Evolutionary conservation across 352 stramenopile genomes (phyloP).

Genomic region (Pythium sp.): DNA sequence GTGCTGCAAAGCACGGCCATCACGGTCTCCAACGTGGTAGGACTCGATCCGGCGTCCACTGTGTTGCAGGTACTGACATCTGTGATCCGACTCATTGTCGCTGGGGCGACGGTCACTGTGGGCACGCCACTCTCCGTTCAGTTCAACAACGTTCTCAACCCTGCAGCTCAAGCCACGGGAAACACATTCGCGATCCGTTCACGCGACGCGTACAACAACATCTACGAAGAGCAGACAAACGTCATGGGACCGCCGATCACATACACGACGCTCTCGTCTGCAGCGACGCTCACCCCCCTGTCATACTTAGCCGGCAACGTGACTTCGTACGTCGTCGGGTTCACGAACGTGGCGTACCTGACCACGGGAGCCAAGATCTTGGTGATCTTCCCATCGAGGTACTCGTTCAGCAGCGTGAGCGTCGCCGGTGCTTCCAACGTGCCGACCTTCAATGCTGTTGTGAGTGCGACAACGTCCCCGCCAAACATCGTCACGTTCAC

Average conservation of each 20-base stretch:
- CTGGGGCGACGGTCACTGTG: slow-evolving; percentile 25
- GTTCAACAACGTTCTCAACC: slow-evolving; percentile 51
- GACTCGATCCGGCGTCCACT: slow-evolving; percentile 32
- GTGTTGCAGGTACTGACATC: slow-evolving; percentile 26
- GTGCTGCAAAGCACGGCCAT: slow-evolving; percentile 26
- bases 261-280: slow-evolving; percentile 27
- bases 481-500: slow-evolving; percentile 25
- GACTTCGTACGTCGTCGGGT: slow-evolving; percentile 35
- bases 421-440: slow-evolving; percentile 31
- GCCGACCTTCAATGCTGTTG: slow-evolving; percentile 26
- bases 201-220: slow-evolving; percentile 28
- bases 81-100: slow-evolving; percentile 37
- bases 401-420: slow-evolving; percentile 26
- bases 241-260: slow-evolving; percentile 26
- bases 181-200: slow-evolving; percentile 40
- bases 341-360: slow-evolving; percentile 50
- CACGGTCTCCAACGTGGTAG: slow-evolving; percentile 20
- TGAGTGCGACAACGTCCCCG: slow-evolving; percentile 12
- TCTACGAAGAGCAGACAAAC: slow-evolving; percentile 38
- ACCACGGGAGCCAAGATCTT: slow-evolving; percentile 31
- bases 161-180: slow-evolving; percentile 32
- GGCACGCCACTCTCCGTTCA: slow-evolving; percentile 30
- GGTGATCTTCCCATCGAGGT: slow-evolving; percentile 45
- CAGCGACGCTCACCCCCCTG: slow-evolving; percentile 30
- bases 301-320: slow-evolving; percentile 45